A percentile compares a stretch with the other conserved stretches of the same genome.
phyloP scores from a whole-genome alignment of 305 asterid genomes.

The Solanum hybrid region DNA sequence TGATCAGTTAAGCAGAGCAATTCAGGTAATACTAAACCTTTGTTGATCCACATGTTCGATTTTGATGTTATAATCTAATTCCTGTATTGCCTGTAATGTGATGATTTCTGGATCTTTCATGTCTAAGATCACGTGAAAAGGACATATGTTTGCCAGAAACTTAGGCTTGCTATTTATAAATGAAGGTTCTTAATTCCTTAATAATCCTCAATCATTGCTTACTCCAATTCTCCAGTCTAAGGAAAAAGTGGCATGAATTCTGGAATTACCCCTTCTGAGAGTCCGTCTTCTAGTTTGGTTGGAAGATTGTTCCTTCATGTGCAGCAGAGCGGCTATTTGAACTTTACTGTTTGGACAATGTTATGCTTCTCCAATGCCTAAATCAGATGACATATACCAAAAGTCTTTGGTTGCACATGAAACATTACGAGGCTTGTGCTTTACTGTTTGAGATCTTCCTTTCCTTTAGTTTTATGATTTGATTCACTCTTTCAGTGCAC shows the following conservation, averaged over 20 bases:
- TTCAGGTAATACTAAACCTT: conserved; percentile 38
- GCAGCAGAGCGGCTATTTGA: not conserved
- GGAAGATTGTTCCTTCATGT: not conserved
- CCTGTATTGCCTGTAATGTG: not conserved
- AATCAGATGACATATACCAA: not conserved
- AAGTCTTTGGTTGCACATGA: not conserved
- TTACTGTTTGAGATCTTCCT: not conserved
- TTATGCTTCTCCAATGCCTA: not conserved
- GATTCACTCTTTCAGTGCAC: not conserved
- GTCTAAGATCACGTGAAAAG: not conserved
- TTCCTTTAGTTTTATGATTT: not conserved
- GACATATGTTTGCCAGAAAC: not conserved
- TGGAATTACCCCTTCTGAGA: not conserved
- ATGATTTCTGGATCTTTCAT: not conserved
- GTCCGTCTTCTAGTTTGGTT: not conserved
- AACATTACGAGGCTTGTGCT: not conserved
- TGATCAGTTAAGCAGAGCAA: conserved; percentile 39
- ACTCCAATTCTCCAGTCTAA: not conserved
- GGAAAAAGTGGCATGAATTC: not conserved
- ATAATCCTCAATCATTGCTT: not conserved
- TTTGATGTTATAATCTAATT: not conserved
- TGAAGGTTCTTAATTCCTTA: not conserved
- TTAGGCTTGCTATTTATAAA: not conserved
- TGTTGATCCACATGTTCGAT: not conserved
- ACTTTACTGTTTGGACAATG: not conserved